Conservation (phyloP, 768 basidiomycete genomes). For the Coprinopsis marcescibilis region DNA sequence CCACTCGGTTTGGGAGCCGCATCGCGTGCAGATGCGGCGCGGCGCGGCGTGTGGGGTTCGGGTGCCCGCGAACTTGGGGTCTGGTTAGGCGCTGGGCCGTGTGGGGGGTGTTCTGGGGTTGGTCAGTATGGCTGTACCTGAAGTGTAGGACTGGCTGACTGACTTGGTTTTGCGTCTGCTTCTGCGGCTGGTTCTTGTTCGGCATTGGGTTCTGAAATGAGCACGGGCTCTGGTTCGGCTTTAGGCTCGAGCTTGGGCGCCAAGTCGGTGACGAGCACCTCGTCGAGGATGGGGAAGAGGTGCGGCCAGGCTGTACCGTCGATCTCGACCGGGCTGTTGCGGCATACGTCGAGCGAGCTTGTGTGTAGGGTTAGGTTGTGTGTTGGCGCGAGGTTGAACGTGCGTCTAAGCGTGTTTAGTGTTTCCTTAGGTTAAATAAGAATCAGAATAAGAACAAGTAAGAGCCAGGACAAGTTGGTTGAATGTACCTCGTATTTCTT, state of each 20-base stretch:
- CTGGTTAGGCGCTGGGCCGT: too few relatives aligned
- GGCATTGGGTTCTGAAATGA: not conserved
- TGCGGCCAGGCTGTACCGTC: conserved; percentile 3
- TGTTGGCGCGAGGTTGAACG: not conserved
- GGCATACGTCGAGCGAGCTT: conserved; percentile 6
- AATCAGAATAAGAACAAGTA: not conserved
- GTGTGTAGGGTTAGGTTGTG: not conserved
- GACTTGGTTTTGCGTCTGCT: too few relatives aligned
- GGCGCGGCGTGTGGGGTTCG: too few relatives aligned
- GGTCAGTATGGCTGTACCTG: too few relatives aligned
- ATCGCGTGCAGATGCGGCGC: too few relatives aligned
- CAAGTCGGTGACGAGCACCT: conserved; percentile 1
- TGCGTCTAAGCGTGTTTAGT: not conserved
- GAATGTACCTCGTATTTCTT: not conserved
- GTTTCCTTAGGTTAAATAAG: conserved; percentile 4
- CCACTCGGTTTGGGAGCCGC: too few relatives aligned
- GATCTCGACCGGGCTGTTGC: conserved; percentile 6
- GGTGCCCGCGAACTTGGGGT: too few relatives aligned
- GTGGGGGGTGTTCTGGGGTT: too few relatives aligned
- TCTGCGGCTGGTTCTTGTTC: too few relatives aligned
- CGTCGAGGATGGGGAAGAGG: conserved; percentile 5
- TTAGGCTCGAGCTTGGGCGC: not conserved
- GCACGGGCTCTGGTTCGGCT: not conserved
- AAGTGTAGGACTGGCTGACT: too few relatives aligned
- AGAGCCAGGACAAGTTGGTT: not conserved